Evolutionary conservation across 352 stramenopile genomes (phyloP), one percentile per base, ranked within the genome.

Genomic region (Phytophthora europaea): DNA sequence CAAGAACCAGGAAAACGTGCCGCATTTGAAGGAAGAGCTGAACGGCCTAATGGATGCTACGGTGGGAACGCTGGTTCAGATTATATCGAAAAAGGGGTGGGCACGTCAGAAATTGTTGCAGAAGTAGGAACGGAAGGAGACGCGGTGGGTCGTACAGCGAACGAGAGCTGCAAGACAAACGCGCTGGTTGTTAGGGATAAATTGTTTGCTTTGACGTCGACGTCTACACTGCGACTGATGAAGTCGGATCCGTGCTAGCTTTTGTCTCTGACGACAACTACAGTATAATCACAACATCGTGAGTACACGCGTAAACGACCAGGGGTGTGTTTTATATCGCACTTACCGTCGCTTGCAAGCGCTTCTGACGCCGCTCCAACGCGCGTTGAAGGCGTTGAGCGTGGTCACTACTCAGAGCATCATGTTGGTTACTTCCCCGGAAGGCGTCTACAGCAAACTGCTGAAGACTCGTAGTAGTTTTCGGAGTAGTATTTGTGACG

Each of bases 351-450:
- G 72, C 67, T 53, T 85, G 63, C 8, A 91, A 62, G 47, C 82
- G 84, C 48, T 84, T 76, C 0, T 81, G 73, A 23, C 83, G 68
- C n/a, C 83, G 59, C 61, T 90, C 74, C 15, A 89, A 56, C 13
- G 81, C 74, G 22, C 82, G 82, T 65, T 89, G 72, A 16, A 85
- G 68, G 0, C 81, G 76, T 51, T 87, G 81, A 0, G 50, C 59
- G 22, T 82, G 72, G 5, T 84, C 67, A 34, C 65, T 62, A 3
- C 15, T 52, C 4, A 65, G 28, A 9, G 52, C 33, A 1, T 76
- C 61, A 4, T 67, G 31, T 22, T 70, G 70, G 18, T 76, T 72
- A 9, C 38, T 3, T 16, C 34, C 26, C 60, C 43, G 22, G 3
- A 72, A 65, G 1, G 53, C 48, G 26, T 65, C 66, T 3, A 54